Evolutionary conservation across 805 yeast genomes (phyloP), one percentile per base, ranked within the genome.

Genomic region (Saccharomyces eubayanus): DNA sequence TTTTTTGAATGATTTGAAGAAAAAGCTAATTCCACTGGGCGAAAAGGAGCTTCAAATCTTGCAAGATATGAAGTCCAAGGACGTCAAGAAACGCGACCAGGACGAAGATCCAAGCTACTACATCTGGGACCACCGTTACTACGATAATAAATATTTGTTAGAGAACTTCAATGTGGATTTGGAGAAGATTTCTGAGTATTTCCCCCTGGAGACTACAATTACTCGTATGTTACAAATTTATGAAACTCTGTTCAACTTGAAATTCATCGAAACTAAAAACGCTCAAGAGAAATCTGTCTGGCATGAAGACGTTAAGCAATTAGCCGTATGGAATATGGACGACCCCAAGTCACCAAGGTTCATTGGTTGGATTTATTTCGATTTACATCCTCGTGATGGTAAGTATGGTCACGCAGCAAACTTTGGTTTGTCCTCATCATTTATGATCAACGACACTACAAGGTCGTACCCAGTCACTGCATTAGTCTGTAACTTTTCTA

Each of bases 351-450:
- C 61, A 1, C 82, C 83, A 14, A 78, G 75, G 55, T 88, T 89
- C 70, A 78, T 81, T 55, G 96, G 96, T 30, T 85, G 87, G 80
- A 70, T 89, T 48, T 85, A 83, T 69, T 81, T 89, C 57, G 96
- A 89, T 68, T 72, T 88, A 63, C 91, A 87, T 67, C 95, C 96
- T 59, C 79, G 96, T 65, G 85, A 83, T 53, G 92, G 92, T 61
- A 89, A 89, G 68, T 89, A 87, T 70, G 87, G 90, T 1, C 96
- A 89, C 67, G 96, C 96, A 47, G 96, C 96, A 6, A 85, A 85
- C 66, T 88, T 89, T 65, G 84, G 84, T 16, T 67, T 87, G 50
- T 71, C 75, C 10, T 81, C 88, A 11, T 85, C 90, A 1, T 86
- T 73, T 62, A 67, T 70, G 27, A 77, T 77, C 57, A 67, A 70